Conservation (phyloP, 1,284 basidiomycete genomes). For the Pseudozyma sp. region DNA sequence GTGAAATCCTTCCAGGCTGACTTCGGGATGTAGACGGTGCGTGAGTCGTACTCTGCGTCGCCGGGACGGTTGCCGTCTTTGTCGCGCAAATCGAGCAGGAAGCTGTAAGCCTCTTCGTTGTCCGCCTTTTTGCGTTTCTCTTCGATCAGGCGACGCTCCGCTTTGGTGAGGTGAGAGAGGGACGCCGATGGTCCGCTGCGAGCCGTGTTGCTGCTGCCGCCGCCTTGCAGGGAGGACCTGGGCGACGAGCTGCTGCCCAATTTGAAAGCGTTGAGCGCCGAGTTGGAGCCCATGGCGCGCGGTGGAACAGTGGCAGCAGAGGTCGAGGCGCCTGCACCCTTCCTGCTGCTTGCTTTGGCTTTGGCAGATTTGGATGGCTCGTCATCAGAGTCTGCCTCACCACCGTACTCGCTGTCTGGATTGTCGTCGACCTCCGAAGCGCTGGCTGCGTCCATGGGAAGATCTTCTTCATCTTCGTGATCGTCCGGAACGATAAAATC, state of each 20-base stretch:
- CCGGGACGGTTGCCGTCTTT: constrained; percentile 84
- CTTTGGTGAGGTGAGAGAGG: constrained; percentile 81
- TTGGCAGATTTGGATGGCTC: constrained; percentile 21
- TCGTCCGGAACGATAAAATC: constrained; percentile 60
- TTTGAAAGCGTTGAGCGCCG: constrained; percentile 30
- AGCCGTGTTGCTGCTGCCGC: constrained; percentile 13
- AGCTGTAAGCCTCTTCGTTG: constrained; percentile 83
- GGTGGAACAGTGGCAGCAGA: constrained; percentile 9
- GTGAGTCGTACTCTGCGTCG: constrained; percentile 89
- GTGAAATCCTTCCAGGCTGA: constrained; percentile 86
- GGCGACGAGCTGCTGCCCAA: constrained; percentile 22
- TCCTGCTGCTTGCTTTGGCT: constrained; percentile 7
- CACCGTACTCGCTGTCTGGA: constrained; percentile 18
- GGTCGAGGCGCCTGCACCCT: background rate
- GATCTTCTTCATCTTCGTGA: constrained; percentile 39
- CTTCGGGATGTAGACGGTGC: constrained; percentile 85
- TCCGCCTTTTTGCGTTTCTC: constrained; percentile 77
- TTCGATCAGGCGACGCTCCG: constrained; percentile 76
- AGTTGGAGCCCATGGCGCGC: constrained; percentile 18
- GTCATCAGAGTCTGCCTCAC: constrained; percentile 24
- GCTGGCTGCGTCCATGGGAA: constrained; percentile 32
- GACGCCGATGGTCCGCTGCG: constrained; percentile 25
- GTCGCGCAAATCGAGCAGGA: constrained; percentile 82
- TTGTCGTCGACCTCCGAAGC: constrained; percentile 25
- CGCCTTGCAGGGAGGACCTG: constrained; percentile 1